A percentile compares a stretch with the other conserved stretches of the same genome.
phyloP scores from a whole-genome alignment of 2,329 filamentous ascomycete genomes.

The Gnomoniopsis sp. region DNA sequence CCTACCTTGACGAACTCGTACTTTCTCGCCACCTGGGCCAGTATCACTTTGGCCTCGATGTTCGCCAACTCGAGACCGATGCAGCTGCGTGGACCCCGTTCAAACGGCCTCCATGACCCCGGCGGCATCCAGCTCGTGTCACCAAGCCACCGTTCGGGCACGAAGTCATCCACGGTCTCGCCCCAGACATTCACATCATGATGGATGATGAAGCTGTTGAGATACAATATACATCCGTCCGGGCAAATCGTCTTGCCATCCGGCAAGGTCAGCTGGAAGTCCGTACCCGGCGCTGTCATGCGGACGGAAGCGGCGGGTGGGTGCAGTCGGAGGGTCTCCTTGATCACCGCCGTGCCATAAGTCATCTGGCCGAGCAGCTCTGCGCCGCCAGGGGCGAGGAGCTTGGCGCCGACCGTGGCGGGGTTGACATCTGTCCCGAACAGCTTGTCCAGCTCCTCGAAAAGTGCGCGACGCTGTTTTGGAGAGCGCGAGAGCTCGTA shows the following conservation, averaged over 20 bases:
- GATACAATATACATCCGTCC: conserved; percentile 34
- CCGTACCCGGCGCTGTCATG: conserved; percentile 22
- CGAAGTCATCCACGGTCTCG: conserved; percentile 31
- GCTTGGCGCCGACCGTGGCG: conserved; percentile 21
- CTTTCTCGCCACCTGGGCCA: conserved; percentile 27
- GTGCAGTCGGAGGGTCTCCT: conserved; percentile 12
- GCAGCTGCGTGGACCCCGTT: conserved; percentile 49
- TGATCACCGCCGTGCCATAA: conserved; percentile 13
- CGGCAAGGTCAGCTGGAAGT: conserved; percentile 27
- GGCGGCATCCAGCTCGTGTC: conserved; percentile 24
- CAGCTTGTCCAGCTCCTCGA: conserved; percentile 32
- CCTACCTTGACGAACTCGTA: conserved; percentile 32
- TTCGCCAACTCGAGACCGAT: conserved; percentile 53
- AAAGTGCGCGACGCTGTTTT: conserved; percentile 25
- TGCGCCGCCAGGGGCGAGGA: conserved; percentile 25
- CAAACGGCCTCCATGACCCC: conserved; percentile 51
- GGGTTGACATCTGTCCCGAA: conserved; percentile 30
- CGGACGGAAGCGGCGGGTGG: conserved; percentile 30
- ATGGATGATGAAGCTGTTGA: conserved; percentile 32
- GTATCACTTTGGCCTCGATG: conserved; percentile 30
- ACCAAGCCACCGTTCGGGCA: conserved; percentile 38
- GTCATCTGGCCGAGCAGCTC: conserved; percentile 31
- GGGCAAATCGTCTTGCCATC: conserved; percentile 26
- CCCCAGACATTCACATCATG: conserved; percentile 33
- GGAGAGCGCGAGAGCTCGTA: conserved; percentile 35